These are phyloP conservation scores for Melampsora americana DNA, from an alignment of 1,284 basidiomycete species.

Conservation along the genomic window DNA sequence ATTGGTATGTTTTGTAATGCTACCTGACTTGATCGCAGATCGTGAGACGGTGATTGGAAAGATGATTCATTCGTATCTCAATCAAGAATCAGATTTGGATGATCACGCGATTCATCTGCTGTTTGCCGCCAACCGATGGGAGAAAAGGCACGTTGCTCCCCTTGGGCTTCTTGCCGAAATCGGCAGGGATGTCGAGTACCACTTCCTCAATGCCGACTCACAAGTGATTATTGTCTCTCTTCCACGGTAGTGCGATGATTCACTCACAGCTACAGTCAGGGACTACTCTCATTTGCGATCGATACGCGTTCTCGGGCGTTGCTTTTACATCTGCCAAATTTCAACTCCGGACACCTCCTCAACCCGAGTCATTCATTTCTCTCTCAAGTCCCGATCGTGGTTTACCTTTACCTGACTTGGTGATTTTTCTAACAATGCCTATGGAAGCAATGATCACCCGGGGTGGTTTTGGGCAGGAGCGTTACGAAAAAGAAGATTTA, in stretches of 20 bases:
- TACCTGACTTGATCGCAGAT: constrained; percentile 67
- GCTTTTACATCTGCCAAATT: constrained; percentile 87
- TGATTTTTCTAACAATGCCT: constrained; percentile 76
- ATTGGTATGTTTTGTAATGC: neutral
- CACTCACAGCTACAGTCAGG: constrained; percentile 64
- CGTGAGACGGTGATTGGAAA: constrained; percentile 84
- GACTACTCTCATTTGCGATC: constrained; percentile 77
- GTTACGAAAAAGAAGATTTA: constrained; percentile 58
- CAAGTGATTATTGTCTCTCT: neutral
- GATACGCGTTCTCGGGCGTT: constrained; percentile 95
- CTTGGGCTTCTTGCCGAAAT: neutral
- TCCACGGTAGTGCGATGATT: constrained; percentile 63
- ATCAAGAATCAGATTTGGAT: constrained; percentile 76
- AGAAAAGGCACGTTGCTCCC: constrained; percentile 68
- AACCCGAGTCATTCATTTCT: constrained; percentile 53
- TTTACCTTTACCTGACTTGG: constrained; percentile 83
- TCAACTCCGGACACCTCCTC: constrained; percentile 31
- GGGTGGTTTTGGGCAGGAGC: constrained; percentile 85
- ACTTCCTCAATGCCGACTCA: neutral
- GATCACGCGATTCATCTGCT: constrained; percentile 89
- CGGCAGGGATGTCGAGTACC: neutral
- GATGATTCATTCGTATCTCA: constrained; percentile 88
- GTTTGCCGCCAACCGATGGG: constrained; percentile 97
- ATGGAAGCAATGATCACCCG: constrained; percentile 61
- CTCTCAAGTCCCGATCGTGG: constrained; percentile 67